phyloP scores from a whole-genome alignment of 768 basidiomycete genomes.

The Pleurotus giganteus region DNA sequence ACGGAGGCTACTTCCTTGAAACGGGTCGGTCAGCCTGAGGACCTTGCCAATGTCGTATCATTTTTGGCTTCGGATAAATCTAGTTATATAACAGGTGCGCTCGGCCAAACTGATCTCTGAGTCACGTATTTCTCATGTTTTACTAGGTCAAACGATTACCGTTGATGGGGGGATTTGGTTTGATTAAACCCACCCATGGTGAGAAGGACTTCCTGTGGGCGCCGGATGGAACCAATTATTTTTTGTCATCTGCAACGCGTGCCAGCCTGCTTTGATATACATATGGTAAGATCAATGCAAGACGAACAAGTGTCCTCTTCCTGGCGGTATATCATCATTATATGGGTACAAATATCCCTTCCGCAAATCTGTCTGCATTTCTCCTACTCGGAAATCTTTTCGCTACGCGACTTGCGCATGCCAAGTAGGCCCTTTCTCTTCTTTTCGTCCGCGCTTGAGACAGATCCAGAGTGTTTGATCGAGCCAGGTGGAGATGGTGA shows the following conservation, averaged over 20 bases:
- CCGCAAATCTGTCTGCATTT: too few relatives aligned
- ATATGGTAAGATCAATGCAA: too few relatives aligned
- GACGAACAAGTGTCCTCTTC: too few relatives aligned
- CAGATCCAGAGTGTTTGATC: constrained; percentile 22
- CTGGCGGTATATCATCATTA: too few relatives aligned
- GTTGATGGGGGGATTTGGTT: constrained; percentile 9
- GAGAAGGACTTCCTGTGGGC: too few relatives aligned
- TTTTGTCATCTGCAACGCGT: too few relatives aligned
- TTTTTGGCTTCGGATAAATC: constrained; percentile 33
- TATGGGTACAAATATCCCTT: too few relatives aligned
- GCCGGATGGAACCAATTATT: too few relatives aligned
- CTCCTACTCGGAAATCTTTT: not conserved
- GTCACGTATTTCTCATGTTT: not conserved
- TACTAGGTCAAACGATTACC: constrained; percentile 9
- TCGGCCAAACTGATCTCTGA: not conserved
- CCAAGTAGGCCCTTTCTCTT: constrained; percentile 22
- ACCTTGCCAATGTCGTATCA: constrained; percentile 32
- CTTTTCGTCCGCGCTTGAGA: constrained; percentile 21
- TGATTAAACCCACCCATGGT: constrained; percentile 9
- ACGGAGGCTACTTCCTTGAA: constrained; percentile 15
- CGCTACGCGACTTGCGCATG: not conserved
- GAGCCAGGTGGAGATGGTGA: constrained; percentile 12
- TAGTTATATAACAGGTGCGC: constrained; percentile 30
- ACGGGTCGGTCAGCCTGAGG: constrained; percentile 25
- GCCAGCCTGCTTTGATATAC: too few relatives aligned